Evolutionary conservation across 2,329 filamentous ascomycete species (phyloP).

Genomic region (Aspergillus japonicus): DNA sequence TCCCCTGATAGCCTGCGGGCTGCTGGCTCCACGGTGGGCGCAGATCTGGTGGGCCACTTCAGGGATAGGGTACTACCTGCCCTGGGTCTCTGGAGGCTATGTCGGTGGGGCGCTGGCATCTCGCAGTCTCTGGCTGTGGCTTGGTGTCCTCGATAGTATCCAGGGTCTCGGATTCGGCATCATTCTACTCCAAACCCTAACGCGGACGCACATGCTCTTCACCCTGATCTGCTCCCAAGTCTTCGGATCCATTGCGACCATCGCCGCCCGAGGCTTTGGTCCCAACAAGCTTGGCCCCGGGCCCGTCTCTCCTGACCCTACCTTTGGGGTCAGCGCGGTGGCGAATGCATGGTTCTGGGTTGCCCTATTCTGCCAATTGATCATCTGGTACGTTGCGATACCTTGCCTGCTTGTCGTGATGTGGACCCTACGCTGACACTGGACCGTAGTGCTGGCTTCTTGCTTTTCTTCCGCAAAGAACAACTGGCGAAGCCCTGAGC

Average conservation of each 20-base stretch:
- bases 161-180: constrained; percentile 67
- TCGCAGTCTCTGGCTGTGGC: constrained; percentile 62
- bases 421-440: too few species aligned
- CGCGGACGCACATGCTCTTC: constrained; percentile 62
- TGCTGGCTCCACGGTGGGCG: constrained; percentile 63
- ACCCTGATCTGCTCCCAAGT: constrained; percentile 60
- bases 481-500: constrained; percentile 41
- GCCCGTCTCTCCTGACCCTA: constrained; percentile 61
- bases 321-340: constrained; percentile 46
- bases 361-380: constrained; percentile 55
- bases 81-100: constrained; percentile 56
- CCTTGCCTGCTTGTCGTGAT: too few species aligned
- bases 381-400: constrained; percentile 42
- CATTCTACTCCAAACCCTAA: constrained; percentile 64
- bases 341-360: constrained; percentile 60
- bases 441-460: constrained; percentile 28
- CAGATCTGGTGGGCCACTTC: constrained; percentile 66
- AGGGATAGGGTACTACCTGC: constrained; percentile 59
- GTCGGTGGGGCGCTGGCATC: constrained; percentile 55
- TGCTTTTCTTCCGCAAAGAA: constrained; percentile 44
- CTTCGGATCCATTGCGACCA: constrained; percentile 60
- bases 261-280: constrained; percentile 58
- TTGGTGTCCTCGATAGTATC: constrained; percentile 62
- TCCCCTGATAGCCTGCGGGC: constrained; percentile 65
- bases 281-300: constrained; percentile 61